These are phyloP conservation scores for Phoma sp. DNA, from an alignment of 2,329 filamentous ascomycete genomes.

Conservation along the genomic window DNA sequence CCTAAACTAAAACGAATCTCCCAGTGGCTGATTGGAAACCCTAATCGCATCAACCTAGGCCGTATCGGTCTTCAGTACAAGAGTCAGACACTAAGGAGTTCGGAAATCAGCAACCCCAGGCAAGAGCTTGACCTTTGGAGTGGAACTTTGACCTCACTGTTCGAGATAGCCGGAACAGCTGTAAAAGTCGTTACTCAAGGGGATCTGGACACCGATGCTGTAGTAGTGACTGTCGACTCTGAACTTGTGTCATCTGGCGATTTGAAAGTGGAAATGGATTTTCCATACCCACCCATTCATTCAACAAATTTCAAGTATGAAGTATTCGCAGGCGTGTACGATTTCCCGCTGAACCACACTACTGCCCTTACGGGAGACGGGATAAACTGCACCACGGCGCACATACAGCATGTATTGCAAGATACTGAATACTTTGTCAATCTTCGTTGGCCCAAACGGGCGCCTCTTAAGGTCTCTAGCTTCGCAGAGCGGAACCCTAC, in stretches of 20 bases:
- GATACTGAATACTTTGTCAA: constrained; percentile 51
- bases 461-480: constrained; percentile 41
- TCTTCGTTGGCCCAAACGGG: constrained; percentile 48
- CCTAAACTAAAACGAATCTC: constrained; percentile 49
- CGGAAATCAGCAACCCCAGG: constrained; percentile 17
- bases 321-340: constrained; percentile 59
- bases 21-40: constrained; percentile 61
- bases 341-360: constrained; percentile 53
- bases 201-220: constrained; percentile 53
- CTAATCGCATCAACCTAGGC: constrained; percentile 58
- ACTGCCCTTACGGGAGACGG: constrained; percentile 44
- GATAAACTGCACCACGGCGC: constrained; percentile 42
- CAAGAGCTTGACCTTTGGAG: constrained; percentile 58
- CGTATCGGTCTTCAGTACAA: constrained; percentile 54
- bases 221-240: constrained; percentile 54
- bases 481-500: constrained; percentile 51
- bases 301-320: constrained; percentile 35
- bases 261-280: constrained; percentile 59
- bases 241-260: constrained; percentile 46
- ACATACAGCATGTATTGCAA: constrained; percentile 53
- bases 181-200: constrained; percentile 55
- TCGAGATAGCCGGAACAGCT: constrained; percentile 48
- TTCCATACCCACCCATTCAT: constrained; percentile 53
- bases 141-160: constrained; percentile 54
- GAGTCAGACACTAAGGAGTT: constrained; percentile 34